Evolutionary conservation across 1,139 yeast genomes (phyloP).

Genomic region (Suhomyces chickasaworum): DNA sequence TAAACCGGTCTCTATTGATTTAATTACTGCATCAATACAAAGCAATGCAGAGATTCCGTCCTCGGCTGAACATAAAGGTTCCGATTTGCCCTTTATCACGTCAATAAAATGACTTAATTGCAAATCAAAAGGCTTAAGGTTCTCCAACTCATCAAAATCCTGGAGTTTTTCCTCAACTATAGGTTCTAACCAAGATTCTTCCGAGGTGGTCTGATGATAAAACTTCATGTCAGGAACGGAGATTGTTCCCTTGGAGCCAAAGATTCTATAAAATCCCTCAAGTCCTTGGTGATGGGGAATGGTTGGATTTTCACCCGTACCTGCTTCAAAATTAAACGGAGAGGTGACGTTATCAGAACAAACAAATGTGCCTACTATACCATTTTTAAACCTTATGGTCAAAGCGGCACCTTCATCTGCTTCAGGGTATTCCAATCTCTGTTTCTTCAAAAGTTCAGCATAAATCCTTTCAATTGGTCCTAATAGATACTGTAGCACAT

Average conservation of each 20-base stretch:
- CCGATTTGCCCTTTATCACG: conserved; percentile 31
- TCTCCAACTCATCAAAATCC: conserved; percentile 16
- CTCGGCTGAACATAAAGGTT: conserved; percentile 38
- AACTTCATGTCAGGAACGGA: conserved; percentile 41
- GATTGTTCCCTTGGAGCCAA: conserved; percentile 41
- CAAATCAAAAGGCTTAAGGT: conserved; percentile 34
- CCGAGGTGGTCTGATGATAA: conserved; percentile 32
- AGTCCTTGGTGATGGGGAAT: conserved; percentile 33
- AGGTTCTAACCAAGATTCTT: conserved; percentile 26
- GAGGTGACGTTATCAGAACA: conserved; percentile 43
- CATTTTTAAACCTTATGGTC: conserved; percentile 34
- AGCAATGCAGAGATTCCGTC: conserved; percentile 42
- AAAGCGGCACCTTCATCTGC: conserved; percentile 48
- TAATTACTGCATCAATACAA: conserved; percentile 24
- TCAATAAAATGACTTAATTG: conserved; percentile 41
- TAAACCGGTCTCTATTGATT: conserved; percentile 21
- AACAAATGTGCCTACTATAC: conserved; percentile 41
- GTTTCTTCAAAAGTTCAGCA: conserved; percentile 39
- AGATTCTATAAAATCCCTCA: conserved; percentile 39
- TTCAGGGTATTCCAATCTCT: conserved; percentile 29
- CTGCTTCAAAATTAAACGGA: conserved; percentile 43
- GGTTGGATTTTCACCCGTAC: conserved; percentile 47
- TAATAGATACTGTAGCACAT: conserved; percentile 38
- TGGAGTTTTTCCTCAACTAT: conserved; percentile 18
- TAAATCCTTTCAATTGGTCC: conserved; percentile 43